Conservation (phyloP, 305 asterid species). For the Plantago lanceolata region DNA sequence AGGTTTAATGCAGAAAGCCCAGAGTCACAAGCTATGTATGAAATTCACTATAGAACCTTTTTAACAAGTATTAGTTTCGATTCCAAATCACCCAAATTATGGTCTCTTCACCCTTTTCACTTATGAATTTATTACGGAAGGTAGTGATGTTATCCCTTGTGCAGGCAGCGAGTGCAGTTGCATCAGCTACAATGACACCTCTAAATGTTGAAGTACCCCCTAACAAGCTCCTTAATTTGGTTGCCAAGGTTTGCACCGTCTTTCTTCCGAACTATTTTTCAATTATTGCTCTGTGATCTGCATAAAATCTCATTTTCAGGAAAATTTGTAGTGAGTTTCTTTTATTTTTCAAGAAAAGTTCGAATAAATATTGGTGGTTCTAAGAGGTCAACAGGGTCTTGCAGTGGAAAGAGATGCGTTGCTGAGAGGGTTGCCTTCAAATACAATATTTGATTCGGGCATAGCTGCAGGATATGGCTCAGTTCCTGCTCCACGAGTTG, state of each 20-base stretch:
- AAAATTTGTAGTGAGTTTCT: neutral
- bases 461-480: conserved; percentile 60
- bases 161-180: conserved; percentile 82
- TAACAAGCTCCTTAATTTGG: conserved; percentile 74
- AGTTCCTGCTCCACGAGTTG: conserved; percentile 51
- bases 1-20: neutral
- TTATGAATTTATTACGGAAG: conserved; percentile 4
- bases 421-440: conserved; percentile 52
- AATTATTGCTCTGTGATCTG: conserved; percentile 14
- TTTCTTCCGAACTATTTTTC: conserved; percentile 19
- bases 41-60: neutral
- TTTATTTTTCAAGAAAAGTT: neutral
- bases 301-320: conserved; percentile 18
- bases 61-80: neutral
- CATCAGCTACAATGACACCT: conserved; percentile 85
- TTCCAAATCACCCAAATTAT: neutral
- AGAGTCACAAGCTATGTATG: neutral
- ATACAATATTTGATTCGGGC: conserved; percentile 43
- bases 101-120: conserved; percentile 13
- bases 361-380: conserved; percentile 27
- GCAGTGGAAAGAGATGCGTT: conserved; percentile 72
- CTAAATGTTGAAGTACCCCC: conserved; percentile 68
- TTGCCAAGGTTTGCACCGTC: conserved; percentile 61
- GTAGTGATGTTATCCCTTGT: conserved; percentile 15
- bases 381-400: conserved; percentile 72